Evolutionary conservation across 192 early-diverging fungal species (phyloP).

Genomic region (Funneliformis mosseae): DNA sequence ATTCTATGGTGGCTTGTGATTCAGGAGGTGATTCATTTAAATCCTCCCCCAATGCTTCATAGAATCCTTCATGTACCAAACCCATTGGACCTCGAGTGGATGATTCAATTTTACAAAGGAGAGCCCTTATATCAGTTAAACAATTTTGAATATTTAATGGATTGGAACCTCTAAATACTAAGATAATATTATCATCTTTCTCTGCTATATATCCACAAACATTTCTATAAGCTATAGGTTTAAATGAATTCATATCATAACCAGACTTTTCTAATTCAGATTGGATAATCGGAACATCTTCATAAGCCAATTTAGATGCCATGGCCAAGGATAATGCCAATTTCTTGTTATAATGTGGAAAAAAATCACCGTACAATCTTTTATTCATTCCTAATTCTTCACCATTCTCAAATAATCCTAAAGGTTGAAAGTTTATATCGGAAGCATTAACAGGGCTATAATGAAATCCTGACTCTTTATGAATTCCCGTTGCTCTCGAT

Average conservation of each 20-base stretch:
- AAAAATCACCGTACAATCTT: slow-evolving; percentile 17
- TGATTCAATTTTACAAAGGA: slow-evolving; percentile 38
- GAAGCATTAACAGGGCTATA: slow-evolving; percentile 43
- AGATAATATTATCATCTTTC: slow-evolving; percentile 55
- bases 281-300: slow-evolving; percentile 53
- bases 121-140: slow-evolving; percentile 53
- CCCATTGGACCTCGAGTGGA: slow-evolving; percentile 41
- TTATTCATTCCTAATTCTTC: slow-evolving; percentile 39
- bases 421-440: slow-evolving; percentile 45
- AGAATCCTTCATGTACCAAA: slow-evolving; percentile 57
- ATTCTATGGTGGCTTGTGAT: slow-evolving; percentile 46
- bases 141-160: slow-evolving; percentile 60
- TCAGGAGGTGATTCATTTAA: slow-evolving; percentile 36
- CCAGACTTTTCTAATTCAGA: slow-evolving; percentile 53
- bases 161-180: slow-evolving; percentile 60
- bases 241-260: slow-evolving; percentile 55
- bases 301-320: slow-evolving; percentile 54
- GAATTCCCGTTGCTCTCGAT: slow-evolving; percentile 21
- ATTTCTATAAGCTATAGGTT: slow-evolving; percentile 57
- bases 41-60: slow-evolving; percentile 50
- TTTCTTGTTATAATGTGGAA: slow-evolving; percentile 49
- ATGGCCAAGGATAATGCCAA: slow-evolving; percentile 54
- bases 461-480: slow-evolving; percentile 40
- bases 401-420: slow-evolving; percentile 42
- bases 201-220: slow-evolving; percentile 55